These are phyloP conservation scores for Alternaria sp. DNA, from an alignment of 2,329 filamentous ascomycete species.

Conservation along the genomic window DNA sequence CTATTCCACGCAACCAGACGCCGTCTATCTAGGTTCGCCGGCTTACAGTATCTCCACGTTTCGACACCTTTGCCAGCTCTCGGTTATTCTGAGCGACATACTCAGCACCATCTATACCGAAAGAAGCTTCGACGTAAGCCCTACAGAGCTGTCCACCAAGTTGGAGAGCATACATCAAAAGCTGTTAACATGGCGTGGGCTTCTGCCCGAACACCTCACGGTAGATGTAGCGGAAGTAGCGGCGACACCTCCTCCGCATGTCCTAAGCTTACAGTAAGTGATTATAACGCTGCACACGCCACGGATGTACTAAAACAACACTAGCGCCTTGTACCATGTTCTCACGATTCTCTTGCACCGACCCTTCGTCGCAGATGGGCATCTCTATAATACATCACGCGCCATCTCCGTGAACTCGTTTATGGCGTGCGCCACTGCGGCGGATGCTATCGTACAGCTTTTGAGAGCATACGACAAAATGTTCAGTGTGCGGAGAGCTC, in stretches of 20 bases:
- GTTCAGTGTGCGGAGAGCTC: conserved; percentile 56
- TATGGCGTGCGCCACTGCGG: conserved; percentile 56
- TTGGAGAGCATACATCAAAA: conserved; percentile 50
- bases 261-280: conserved; percentile 33
- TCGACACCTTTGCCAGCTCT: conserved; percentile 52
- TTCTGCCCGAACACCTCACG: conserved; percentile 53
- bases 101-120: conserved; percentile 49
- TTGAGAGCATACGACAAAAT: conserved; percentile 54
- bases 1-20: conserved; percentile 28
- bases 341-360: conserved; percentile 62
- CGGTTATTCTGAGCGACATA: conserved; percentile 55
- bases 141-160: conserved; percentile 47
- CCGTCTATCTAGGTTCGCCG: conserved; percentile 46
- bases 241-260: conserved; percentile 47
- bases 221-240: conserved; percentile 43
- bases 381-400: conserved; percentile 53
- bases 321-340: conserved; percentile 57
- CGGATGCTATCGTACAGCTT: conserved; percentile 54
- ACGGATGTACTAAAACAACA: background rate
- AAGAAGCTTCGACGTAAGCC: conserved; percentile 41
- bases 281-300: background rate
- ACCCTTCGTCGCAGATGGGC: conserved; percentile 59
- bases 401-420: conserved; percentile 54
- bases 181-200: conserved; percentile 52
- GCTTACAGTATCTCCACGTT: conserved; percentile 56